Base-by-base conservation (phyloP, 2,329 filamentous ascomycete genomes). In the Fusarium sp. region DNA sequence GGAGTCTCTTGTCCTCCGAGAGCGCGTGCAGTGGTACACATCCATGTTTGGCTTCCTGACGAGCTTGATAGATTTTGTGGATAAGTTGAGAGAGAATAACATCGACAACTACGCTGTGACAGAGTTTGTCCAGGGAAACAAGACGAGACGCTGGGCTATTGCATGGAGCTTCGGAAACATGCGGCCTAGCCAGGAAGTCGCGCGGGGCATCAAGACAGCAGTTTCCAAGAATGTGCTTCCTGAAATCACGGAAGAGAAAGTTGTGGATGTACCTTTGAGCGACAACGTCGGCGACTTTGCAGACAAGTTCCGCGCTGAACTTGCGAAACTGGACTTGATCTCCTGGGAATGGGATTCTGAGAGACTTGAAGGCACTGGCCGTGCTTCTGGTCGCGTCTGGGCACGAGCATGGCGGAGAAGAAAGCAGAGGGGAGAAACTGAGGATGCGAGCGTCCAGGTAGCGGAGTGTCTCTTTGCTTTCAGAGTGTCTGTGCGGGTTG, bases 21-120 rank as follows among this genome's bases (percentile, higher is more conserved):
- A 86, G 1, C 84, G 85, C 12, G 89, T 97, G 1, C 87, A 88
- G 65, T 99, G 96, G 96, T 98, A 96, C 79, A 96, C 92, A 2
- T 90, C 90, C 57, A 97, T 98, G 93, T 83, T 98, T 0, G 94
- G 95, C 0, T 97, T 97, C 75, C 83, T 93, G 30, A 85, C 86
- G 0, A 94, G 91, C 70, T 83, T 93, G 5, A 84, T 91, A 1
- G 82, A 84, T 1, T 79, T 91, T 1, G 81, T 97, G 0, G 84
- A 90, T 8, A 84, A 85, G 54, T 83, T 91, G 6, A 86, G 86
- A 18, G 80, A 85, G 4, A 77, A 85, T 12, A 83, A 81, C 0
- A 86, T 97, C 40, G 83, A 84, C 40, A 99, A 98, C 77, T 98
- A 90, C 73, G 94, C 94, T 0, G 88, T 97, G 1, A 92, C 91